Conservation (phyloP, 805 yeast species). For the Kazachstania psychrophila region DNA sequence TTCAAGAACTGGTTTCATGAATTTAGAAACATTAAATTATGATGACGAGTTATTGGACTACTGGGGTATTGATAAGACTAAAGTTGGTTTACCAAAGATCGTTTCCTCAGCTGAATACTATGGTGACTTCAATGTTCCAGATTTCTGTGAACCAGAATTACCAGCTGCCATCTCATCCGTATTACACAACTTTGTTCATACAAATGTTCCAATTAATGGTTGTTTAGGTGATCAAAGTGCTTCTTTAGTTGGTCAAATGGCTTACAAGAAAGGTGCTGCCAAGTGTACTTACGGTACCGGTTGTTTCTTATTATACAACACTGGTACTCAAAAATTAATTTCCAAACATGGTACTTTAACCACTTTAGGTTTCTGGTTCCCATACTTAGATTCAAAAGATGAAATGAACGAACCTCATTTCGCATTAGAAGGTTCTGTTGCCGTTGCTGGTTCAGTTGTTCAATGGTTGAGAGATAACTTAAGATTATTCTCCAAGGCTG, state of each 20-base stretch:
- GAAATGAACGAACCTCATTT: slow-evolving; percentile 52
- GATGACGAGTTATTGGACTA: slow-evolving; percentile 66
- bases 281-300: slow-evolving; percentile 97
- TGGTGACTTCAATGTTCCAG: slow-evolving; percentile 60
- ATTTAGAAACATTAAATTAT: slow-evolving; percentile 63
- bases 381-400: slow-evolving; percentile 36
- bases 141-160: slow-evolving; percentile 37
- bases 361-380: slow-evolving; percentile 87
- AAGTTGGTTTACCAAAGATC: slow-evolving; percentile 64
- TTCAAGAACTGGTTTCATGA: slow-evolving; percentile 83
- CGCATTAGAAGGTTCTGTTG: slow-evolving; percentile 91
- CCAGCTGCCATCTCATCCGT: slow-evolving; percentile 42
- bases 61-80: slow-evolving; percentile 68
- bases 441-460: slow-evolving; percentile 90
- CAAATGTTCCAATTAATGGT: slow-evolving; percentile 71
- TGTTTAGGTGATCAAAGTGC: slow-evolving; percentile 93
- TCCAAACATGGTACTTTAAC: slow-evolving; percentile 78
- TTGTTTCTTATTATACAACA: slow-evolving; percentile 79
- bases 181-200: slow-evolving; percentile 40
- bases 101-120: slow-evolving; percentile 69
- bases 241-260: slow-evolving; percentile 86
- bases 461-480: slow-evolving; percentile 92
- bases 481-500: slow-evolving; percentile 68
- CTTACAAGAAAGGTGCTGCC: slow-evolving; percentile 74
- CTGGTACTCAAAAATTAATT: slow-evolving; percentile 64